Conservation (phyloP, 208 protist genomes). For the Trypanosoma brucei region DNA sequence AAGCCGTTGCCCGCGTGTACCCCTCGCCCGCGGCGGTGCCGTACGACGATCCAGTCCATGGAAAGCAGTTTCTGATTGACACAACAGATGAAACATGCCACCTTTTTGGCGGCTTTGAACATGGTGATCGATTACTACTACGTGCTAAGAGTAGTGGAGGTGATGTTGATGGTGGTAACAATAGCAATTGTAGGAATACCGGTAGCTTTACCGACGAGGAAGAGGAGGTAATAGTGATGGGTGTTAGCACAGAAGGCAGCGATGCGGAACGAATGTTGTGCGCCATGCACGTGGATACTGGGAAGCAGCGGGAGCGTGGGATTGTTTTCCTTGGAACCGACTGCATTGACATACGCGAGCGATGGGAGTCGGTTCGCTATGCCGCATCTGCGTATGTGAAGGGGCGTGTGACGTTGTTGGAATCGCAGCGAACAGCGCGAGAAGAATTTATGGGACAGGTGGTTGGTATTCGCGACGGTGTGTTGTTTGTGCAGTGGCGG, state of each 20-base stretch:
- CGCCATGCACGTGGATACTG: conserved; percentile 40
- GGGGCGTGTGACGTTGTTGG: conserved; percentile 30
- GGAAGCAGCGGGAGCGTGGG: conserved; percentile 29
- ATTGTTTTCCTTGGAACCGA: conserved; percentile 67
- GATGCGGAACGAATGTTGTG: conserved; percentile 54
- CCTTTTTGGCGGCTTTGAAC: conserved; percentile 62
- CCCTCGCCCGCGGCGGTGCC: conserved; percentile 43
- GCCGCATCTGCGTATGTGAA: conserved; percentile 26
- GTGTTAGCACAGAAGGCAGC: conserved; percentile 51
- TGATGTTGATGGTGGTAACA: conserved; percentile 4
- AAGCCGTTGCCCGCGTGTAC: conserved; percentile 30
- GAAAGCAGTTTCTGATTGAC: conserved; percentile 42
- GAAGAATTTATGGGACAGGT: conserved; percentile 79
- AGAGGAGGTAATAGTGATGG: conserved; percentile 59
- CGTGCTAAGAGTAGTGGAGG: conserved; percentile 21
- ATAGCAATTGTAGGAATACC: conserved; percentile 1
- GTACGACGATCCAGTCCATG: conserved; percentile 43
- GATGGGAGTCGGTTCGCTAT: conserved; percentile 29
- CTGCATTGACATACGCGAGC: conserved; percentile 46
- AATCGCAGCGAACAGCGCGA: conserved; percentile 38
- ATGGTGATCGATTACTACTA: conserved; percentile 55
- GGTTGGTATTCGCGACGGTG: conserved; percentile 68
- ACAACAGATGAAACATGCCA: conserved; percentile 51
- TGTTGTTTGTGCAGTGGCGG: conserved; percentile 82
- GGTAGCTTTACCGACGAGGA: neutral